These are phyloP conservation scores for Hanseniaspora lindneri DNA, from an alignment of 805 yeast genomes.

Conservation along the genomic window DNA sequence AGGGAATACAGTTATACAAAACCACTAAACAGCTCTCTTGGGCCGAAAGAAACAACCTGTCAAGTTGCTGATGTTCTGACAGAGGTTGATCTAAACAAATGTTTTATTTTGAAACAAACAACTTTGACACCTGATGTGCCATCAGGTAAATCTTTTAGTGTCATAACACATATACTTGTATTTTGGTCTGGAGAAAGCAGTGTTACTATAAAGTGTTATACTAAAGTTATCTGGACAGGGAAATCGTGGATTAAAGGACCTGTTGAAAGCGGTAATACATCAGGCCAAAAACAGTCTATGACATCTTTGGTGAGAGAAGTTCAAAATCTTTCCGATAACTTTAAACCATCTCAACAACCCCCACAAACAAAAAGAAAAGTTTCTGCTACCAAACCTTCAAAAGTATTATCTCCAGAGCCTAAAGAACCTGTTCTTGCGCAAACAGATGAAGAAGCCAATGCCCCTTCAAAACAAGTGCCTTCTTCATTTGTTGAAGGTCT, in stretches of 20 bases:
- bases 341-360: too few species aligned
- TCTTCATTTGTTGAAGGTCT: not conserved
- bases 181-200: constrained; percentile 53
- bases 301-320: constrained; percentile 35
- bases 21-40: constrained; percentile 51
- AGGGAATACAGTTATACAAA: constrained; percentile 47
- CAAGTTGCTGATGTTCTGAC: constrained; percentile 45
- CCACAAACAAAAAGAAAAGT: not conserved
- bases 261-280: constrained; percentile 61
- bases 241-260: constrained; percentile 67
- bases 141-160: constrained; percentile 56
- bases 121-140: constrained; percentile 68
- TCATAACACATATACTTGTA: constrained; percentile 45
- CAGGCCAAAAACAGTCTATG: constrained; percentile 58
- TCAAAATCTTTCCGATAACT: not conserved
- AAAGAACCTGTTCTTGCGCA: not conserved
- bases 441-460: not conserved
- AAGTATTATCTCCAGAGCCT: not conserved
- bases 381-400: not conserved
- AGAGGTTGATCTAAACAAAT: constrained; percentile 35
- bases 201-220: constrained; percentile 38
- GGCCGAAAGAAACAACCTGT: constrained; percentile 64
- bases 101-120: constrained; percentile 37
- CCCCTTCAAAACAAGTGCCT: not conserved
- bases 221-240: constrained; percentile 58